Evolutionary conservation across 2,329 filamentous ascomycete species (phyloP).

Genomic region (Trichoderma sp.): DNA sequence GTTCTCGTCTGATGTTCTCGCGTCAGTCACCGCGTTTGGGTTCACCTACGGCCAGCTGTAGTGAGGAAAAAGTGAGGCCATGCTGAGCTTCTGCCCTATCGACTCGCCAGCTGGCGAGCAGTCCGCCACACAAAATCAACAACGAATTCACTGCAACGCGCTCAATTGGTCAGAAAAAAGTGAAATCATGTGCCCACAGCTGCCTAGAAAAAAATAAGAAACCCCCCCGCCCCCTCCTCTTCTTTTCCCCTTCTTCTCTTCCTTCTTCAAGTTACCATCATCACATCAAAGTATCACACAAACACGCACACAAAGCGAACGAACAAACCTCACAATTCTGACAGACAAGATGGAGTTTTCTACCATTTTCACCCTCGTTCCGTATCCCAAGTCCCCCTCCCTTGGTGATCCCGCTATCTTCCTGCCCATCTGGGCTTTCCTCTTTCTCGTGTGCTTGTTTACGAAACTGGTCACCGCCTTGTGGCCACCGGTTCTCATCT

Average conservation of each 20-base stretch:
- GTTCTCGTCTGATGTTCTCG: not conserved
- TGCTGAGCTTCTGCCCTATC: not conserved
- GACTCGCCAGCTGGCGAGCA: constrained; percentile 14
- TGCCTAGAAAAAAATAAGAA: not conserved
- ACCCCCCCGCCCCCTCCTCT: not conserved
- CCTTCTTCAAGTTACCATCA: constrained; percentile 7
- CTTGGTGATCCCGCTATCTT: not conserved
- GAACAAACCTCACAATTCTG: constrained; percentile 1
- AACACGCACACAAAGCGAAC: not conserved
- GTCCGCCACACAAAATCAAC: not conserved
- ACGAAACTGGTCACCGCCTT: constrained; percentile 1
- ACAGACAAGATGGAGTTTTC: constrained; percentile 14
- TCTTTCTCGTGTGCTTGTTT: constrained; percentile 6
- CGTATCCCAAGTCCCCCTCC: not conserved
- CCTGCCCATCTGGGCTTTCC: not conserved
- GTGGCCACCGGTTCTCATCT: constrained; percentile 9
- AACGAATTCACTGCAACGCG: not conserved
- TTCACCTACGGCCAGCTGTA: not conserved
- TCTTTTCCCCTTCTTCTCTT: not conserved
- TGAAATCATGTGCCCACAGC: not conserved
- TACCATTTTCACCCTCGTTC: constrained; percentile 16
- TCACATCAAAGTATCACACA: constrained; percentile 4
- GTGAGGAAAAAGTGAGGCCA: not conserved
- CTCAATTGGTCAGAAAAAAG: not conserved
- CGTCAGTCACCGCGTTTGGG: not conserved